Evolutionary conservation across 2,329 filamentous ascomycete genomes (phyloP).

Genomic region (Pyrenophora teres): DNA sequence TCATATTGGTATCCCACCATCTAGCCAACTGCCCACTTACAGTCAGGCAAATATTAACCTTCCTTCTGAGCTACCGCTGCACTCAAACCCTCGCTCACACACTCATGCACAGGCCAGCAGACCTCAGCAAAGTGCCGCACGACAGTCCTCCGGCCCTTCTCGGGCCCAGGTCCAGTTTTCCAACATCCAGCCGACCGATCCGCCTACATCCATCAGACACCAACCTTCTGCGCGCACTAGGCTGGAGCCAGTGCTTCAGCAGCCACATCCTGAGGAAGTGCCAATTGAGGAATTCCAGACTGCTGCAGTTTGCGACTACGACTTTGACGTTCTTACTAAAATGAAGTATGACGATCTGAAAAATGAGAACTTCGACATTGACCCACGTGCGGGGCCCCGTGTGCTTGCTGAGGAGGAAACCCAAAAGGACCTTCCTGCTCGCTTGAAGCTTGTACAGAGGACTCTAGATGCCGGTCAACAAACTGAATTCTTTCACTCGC

Average conservation of each 20-base stretch:
- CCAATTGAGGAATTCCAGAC: conserved; percentile 10
- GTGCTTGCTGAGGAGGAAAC: conserved; percentile 32
- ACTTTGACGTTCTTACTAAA: conserved; percentile 49
- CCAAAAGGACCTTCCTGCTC: conserved; percentile 36
- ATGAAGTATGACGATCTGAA: conserved; percentile 57
- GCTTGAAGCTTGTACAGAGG: conserved; percentile 32
- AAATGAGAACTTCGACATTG: conserved; percentile 55
- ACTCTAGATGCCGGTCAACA: conserved; percentile 46
- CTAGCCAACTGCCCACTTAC: conserved; percentile 19
- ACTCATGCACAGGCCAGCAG: not conserved
- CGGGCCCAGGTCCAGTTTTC: not conserved
- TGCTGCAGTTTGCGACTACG: conserved; percentile 51
- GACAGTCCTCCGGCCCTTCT: not conserved
- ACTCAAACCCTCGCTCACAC: not conserved
- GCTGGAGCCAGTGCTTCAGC: conserved; percentile 10
- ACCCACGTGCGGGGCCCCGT: conserved; percentile 26
- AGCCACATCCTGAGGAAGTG: conserved; percentile 12
- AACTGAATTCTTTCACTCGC: conserved; percentile 55
- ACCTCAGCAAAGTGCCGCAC: conserved; percentile 4
- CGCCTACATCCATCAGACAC: conserved; percentile 2
- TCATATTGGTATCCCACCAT: not conserved
- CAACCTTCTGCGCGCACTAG: conserved; percentile 6
- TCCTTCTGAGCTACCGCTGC: not conserved
- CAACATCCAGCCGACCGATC: conserved; percentile 1
- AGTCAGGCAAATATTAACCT: conserved; percentile 10